Percentiles rank a stretch among this genome's conserved stretches.
Conservation (phyloP, 140 eudicot genomes). For the Stevia rebaudiana region DNA sequence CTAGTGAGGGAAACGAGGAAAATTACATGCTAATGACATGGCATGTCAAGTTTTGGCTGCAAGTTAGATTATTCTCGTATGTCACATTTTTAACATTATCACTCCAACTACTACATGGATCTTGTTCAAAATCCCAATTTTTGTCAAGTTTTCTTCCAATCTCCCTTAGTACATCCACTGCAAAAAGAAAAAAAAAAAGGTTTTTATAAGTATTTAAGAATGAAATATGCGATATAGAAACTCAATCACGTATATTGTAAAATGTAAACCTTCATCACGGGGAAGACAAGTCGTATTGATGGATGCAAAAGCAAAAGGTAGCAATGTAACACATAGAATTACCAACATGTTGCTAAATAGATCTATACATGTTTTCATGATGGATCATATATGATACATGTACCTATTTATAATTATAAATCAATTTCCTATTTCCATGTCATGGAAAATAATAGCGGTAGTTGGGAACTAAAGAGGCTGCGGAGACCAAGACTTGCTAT, state of each 20-base stretch:
- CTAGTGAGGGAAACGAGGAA: neutral
- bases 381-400: neutral
- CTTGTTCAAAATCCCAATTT: slow-evolving; percentile 9
- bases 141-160: slow-evolving; percentile 25
- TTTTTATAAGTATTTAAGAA: neutral
- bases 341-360: neutral
- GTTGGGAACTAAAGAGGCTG: too few species aligned
- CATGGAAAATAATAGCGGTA: too few species aligned
- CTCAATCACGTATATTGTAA: neutral
- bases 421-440: too few species aligned
- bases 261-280: slow-evolving; percentile 14
- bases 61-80: neutral
- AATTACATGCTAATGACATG: slow-evolving; percentile 13
- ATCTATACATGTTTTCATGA: neutral
- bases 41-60: neutral
- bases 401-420: too few species aligned
- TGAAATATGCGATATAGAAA: neutral
- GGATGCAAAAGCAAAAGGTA: slow-evolving; percentile 21
- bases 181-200: neutral
- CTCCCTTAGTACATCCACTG: slow-evolving; percentile 20
- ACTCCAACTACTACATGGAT: neutral
- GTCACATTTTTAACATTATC: neutral
- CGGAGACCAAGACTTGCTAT: too few species aligned
- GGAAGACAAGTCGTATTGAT: slow-evolving; percentile 13
- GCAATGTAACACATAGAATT: slow-evolving; percentile 8